Evolutionary conservation across 2,329 filamentous ascomycete genomes (phyloP), one percentile per base, ranked within the genome.

Genomic region (Cladosporium velox): DNA sequence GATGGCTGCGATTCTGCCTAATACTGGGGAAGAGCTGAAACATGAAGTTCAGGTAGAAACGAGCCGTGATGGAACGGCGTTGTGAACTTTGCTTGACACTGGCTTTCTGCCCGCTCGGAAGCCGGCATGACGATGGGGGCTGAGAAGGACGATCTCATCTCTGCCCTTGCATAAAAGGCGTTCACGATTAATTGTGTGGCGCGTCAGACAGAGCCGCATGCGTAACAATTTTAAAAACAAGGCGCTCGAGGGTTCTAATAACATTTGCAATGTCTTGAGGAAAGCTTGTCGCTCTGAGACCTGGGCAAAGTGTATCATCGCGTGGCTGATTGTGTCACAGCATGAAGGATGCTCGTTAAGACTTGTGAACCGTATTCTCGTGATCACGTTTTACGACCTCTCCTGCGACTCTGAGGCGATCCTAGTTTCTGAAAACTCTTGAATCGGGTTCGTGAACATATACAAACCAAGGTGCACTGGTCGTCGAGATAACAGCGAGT

Each of bases 141-240:
- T 58, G 55, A n/a, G 34, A 58, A 12, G 54, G 55, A 34, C 34
- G 55, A 58, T 58, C 55, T 58, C 55, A 58, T 58, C 55, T 58
- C 55, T 41, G 32, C 34, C 55, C 55, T 58, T 58, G 34, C 55
- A 58, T 58, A 4, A 41, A 58, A 58, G 55, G 55, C 55, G 55
- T 41, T 15, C 34, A 14, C 3, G 30, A 58, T 58, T 26, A 8
- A 58, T 41, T 38, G 8, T 24, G 55, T 58, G 55, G 55, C 55
- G 55, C 15, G 12, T 26, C n/a, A 26, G 21, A 21, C 32, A 58
- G 30, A 58, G 55, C 55, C 55, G 55, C 55, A 18, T 58, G 55
- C 21, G 14, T 41, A 26, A n/a, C 34, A 35, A 24, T 41, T 18
- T 58, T 2, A 4, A 4, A 5, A 38, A 14, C n/a, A 38, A 26